Evolutionary conservation across 2,329 filamentous ascomycete species (phyloP).

Genomic region (Cladosporium sp.): DNA sequence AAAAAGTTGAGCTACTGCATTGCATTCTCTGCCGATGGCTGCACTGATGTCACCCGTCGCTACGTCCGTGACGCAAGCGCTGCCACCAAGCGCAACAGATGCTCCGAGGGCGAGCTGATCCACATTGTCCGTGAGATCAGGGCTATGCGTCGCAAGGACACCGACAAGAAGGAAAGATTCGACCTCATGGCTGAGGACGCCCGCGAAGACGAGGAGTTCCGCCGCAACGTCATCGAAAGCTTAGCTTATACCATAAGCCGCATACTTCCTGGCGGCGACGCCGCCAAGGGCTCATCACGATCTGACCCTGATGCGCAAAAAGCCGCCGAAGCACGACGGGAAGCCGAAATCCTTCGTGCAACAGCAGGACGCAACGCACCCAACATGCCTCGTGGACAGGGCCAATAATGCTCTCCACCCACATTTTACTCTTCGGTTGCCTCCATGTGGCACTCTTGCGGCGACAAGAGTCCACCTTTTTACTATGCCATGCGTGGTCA

Average conservation of each 20-base stretch:
- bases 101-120: slow-evolving; percentile 84
- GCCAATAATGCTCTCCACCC: slow-evolving; percentile 22
- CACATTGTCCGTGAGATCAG: slow-evolving; percentile 90
- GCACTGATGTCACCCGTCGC: slow-evolving; percentile 66
- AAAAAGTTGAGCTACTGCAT: slow-evolving; percentile 98
- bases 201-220: slow-evolving; percentile 72
- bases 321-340: slow-evolving; percentile 46
- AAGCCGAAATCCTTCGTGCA: slow-evolving; percentile 31
- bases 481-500: background rate
- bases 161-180: slow-evolving; percentile 83
- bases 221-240: slow-evolving; percentile 70
- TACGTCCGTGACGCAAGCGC: slow-evolving; percentile 71
- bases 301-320: slow-evolving; percentile 50
- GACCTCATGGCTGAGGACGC: slow-evolving; percentile 77
- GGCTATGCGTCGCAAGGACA: slow-evolving; percentile 75
- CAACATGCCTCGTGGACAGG: slow-evolving; percentile 2
- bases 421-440: slow-evolving; percentile 8
- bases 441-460: slow-evolving; percentile 16
- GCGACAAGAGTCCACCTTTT: slow-evolving; percentile 5
- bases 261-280: slow-evolving; percentile 53
- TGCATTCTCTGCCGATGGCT: slow-evolving; percentile 88
- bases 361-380: background rate
- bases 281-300: slow-evolving; percentile 29
- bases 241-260: slow-evolving; percentile 73
- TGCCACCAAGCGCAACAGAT: slow-evolving; percentile 72